These are phyloP conservation scores for Vitellaria paradoxa DNA, from an alignment of 179 eudicot genomes.

Conservation along the genomic window DNA sequence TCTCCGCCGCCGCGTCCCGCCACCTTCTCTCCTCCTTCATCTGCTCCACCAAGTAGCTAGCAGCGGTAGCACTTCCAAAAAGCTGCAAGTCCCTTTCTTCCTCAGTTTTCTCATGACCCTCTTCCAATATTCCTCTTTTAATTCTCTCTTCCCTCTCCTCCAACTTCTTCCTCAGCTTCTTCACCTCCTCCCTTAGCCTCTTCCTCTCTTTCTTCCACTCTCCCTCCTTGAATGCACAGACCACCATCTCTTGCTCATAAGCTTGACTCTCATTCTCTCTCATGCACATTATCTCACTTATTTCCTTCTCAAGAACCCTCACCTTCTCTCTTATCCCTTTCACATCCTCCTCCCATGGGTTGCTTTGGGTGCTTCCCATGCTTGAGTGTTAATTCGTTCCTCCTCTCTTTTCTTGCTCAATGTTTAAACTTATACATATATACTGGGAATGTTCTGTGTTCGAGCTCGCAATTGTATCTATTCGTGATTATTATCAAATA, in stretches of 20 bases:
- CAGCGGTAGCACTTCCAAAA: not conserved
- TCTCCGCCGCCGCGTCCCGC: conserved; percentile 72
- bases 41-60: conserved; percentile 25
- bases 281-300: conserved; percentile 41
- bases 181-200: conserved; percentile 45
- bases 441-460: no score
- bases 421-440: no score
- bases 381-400: not conserved
- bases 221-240: conserved; percentile 43
- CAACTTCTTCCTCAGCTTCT: conserved; percentile 31
- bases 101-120: conserved; percentile 10
- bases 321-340: conserved; percentile 37
- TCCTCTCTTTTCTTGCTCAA: not conserved
- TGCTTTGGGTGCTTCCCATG: conserved; percentile 31
- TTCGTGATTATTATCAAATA: no score
- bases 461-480: no score
- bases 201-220: conserved; percentile 72
- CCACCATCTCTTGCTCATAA: conserved; percentile 48
- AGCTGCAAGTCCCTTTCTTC: conserved; percentile 7
- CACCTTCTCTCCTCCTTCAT: conserved; percentile 51
- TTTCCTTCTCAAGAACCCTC: conserved; percentile 43
- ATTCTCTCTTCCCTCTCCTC: conserved; percentile 37
- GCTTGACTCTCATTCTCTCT: conserved; percentile 55
- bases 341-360: not conserved
- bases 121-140: conserved; percentile 3